A percentile compares a stretch with the other conserved stretches of the same genome.
These are phyloP conservation scores for Aquilaria sinensis DNA, from an alignment of 345 rosid genomes.

Conservation along the genomic window DNA sequence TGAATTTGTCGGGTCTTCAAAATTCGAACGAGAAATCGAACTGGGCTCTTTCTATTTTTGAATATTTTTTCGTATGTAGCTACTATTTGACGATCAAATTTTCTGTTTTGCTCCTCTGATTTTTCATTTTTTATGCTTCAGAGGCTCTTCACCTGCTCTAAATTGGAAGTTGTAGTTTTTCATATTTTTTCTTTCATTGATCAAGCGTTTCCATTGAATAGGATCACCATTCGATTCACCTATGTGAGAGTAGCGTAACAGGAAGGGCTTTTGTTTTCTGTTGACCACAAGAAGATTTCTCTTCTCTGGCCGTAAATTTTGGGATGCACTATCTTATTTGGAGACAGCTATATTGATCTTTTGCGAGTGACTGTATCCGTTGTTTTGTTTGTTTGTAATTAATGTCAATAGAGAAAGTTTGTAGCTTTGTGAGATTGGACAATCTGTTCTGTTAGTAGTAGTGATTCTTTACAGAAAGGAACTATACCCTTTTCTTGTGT, in stretches of 20 bases:
- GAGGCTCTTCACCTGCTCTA: neutral
- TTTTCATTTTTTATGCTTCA: no score
- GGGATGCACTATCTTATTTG: constrained; percentile 3
- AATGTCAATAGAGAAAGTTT: constrained; percentile 18
- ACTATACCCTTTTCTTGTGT: constrained; percentile 3
- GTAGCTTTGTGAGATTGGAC: constrained; percentile 28
- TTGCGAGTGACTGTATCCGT: constrained; percentile 20
- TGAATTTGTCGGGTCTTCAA: constrained; percentile 22
- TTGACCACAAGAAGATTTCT: constrained; percentile 14
- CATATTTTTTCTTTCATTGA: constrained; percentile 3
- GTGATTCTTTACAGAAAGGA: constrained; percentile 24
- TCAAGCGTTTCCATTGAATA: constrained; percentile 5
- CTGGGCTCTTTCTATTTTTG: constrained; percentile 12
- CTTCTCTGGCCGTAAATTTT: constrained; percentile 14
- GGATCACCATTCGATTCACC: constrained; percentile 9
- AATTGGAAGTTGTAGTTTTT: constrained; percentile 23
- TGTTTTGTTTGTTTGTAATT: constrained; percentile 21
- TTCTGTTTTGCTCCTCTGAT: no score
- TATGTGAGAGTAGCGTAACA: constrained; percentile 10
- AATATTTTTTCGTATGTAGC: neutral
- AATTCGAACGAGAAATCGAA: constrained; percentile 18
- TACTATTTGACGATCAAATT: no score
- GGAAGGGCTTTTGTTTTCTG: constrained; percentile 10
- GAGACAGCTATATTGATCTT: constrained; percentile 14
- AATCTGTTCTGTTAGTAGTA: constrained; percentile 17